Percentiles rank a stretch among this genome's conserved stretches.
phyloP scores from a whole-genome alignment of 495 filamentous ascomycete species.

The Penicillium flavigenum region DNA sequence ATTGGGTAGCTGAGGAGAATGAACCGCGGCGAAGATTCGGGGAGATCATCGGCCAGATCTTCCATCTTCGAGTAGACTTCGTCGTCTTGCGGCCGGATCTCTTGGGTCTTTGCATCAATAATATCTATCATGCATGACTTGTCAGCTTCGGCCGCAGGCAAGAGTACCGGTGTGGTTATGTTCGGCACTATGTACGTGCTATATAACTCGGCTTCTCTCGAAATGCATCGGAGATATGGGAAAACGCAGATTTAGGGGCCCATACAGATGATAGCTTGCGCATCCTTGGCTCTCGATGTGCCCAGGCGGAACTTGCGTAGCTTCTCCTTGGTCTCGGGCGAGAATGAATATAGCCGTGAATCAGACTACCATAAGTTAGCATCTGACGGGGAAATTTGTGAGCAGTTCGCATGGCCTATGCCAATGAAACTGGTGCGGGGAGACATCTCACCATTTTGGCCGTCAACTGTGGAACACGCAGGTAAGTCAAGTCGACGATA shows the following conservation, averaged over 20 bases:
- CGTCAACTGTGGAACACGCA: not conserved
- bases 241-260: slow-evolving; percentile 20
- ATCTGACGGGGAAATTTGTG: not conserved
- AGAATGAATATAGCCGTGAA: slow-evolving; percentile 89
- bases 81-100: slow-evolving; percentile 77
- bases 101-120: slow-evolving; percentile 83
- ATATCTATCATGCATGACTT: slow-evolving; percentile 29
- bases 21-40: slow-evolving; percentile 87
- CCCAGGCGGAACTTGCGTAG: slow-evolving; percentile 89
- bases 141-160: not conserved
- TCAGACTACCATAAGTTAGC: slow-evolving; percentile 63
- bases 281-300: slow-evolving; percentile 81
- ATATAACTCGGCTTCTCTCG: not conserved
- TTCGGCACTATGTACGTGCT: not conserved
- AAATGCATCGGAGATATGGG: too few species aligned
- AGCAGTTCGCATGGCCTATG: not conserved
- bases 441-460: slow-evolving; percentile 20
- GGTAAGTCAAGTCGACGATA: not conserved
- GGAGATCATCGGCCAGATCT: slow-evolving; percentile 81
- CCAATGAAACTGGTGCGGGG: not conserved
- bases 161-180: not conserved
- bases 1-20: slow-evolving; percentile 87
- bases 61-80: slow-evolving; percentile 75
- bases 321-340: slow-evolving; percentile 77
- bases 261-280: slow-evolving; percentile 93